Base-by-base conservation (phyloP, 2,329 filamentous ascomycete species). In the Botrytis tulipae region DNA sequence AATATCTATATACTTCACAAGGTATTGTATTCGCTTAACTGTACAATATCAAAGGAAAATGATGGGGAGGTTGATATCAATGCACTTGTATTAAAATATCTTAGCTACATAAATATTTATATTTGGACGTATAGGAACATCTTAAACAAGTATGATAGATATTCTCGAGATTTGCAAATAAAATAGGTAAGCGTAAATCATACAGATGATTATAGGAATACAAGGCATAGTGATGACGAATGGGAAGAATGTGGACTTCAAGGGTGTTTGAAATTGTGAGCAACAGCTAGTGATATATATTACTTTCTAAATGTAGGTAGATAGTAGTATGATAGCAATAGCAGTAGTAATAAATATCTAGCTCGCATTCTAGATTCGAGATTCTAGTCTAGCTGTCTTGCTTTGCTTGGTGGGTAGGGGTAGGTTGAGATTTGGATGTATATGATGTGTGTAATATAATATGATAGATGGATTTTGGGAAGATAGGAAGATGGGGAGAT, bases 201-300 rank as follows among this genome's bases (percentile, higher is more conserved):
- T 16, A 8, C 0, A 29, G 29, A 57, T 29, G 14, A 4, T 3
- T 18, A 4, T 54, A 29, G n/a, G 1, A 18, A 18, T 54, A 29
- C 5, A 9, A 16, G n/a, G 14, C 29, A 54, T 29, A 29, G n/a
- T 29, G 14, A 5, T 2, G 3, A 29, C 29, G 6, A 0, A 29
- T 0, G 4, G 51, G n/a, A 29, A 54, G 48, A n/a, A 54, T n/a
- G 10, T 54, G 12, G 12, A 54, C 0, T 16, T 54, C 9, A 25
- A 25, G 22, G 12, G 46, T 25, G 2, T 48, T 48, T 48, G 22
- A 10, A n/a, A n/a, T 54, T 0, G 48, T n/a, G 48, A 54, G 12
- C 25, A 54, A 8, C 12, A 16, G 25, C 25, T n/a, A 7, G 10
- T 2, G 0, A 10, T 6, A 7, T 9, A 12, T 14, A 0, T n/a